Conservation (phyloP, 208 protist genomes). For the Entamoeba moshkovskii region DNA sequence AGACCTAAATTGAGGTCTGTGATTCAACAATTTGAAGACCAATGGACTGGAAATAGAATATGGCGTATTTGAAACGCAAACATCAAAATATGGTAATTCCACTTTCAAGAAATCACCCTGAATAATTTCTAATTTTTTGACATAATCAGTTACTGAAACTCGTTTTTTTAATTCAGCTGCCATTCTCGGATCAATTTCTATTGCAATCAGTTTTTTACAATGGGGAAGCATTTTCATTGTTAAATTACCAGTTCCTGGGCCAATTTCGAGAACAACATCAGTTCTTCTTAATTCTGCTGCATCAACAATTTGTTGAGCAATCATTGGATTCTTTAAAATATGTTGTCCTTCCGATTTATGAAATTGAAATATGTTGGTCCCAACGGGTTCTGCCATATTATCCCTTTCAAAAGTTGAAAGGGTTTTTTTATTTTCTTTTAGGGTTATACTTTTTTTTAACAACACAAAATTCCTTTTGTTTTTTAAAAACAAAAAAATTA, state of each 20-base stretch:
- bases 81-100: slow-evolving; percentile 95
- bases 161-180: slow-evolving; percentile 95
- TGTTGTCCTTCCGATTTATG: slow-evolving; percentile 70
- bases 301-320: slow-evolving; percentile 84
- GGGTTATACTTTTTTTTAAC: too few relatives aligned
- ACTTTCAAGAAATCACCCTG: slow-evolving; percentile 90
- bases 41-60: slow-evolving; percentile 98
- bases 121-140: slow-evolving; percentile 79
- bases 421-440: neutral
- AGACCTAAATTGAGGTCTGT: neutral
- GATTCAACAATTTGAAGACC: slow-evolving; percentile 71
- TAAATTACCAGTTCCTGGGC: slow-evolving; percentile 96
- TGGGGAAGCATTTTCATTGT: slow-evolving; percentile 87
- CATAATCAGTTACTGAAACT: slow-evolving; percentile 61
- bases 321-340: slow-evolving; percentile 89
- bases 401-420: neutral
- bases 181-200: slow-evolving; percentile 96
- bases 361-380: neutral
- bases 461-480: too few relatives aligned
- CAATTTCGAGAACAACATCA: slow-evolving; percentile 94
- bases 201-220: slow-evolving; percentile 69
- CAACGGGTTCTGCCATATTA: neutral
- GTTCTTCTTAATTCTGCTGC: slow-evolving; percentile 70
- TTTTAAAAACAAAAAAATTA: too few relatives aligned
- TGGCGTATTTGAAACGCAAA: slow-evolving; percentile 97